Conservation (phyloP, 1,139 yeast genomes). For the Pneumocystis carinii region DNA sequence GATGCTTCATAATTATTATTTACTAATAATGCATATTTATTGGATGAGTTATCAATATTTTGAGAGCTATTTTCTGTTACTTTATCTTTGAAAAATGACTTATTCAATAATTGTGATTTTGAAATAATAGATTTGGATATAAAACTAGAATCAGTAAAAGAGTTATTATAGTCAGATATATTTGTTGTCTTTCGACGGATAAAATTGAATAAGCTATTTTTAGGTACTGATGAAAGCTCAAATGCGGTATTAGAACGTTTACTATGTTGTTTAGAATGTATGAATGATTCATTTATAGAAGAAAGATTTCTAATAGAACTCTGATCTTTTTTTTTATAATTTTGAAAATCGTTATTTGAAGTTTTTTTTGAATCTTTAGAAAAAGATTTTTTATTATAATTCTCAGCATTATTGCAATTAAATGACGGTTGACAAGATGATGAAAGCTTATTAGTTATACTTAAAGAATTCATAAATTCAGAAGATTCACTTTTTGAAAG, state of each 20-base stretch:
- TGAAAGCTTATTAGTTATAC: background rate
- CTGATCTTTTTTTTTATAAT: background rate
- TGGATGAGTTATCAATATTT: background rate
- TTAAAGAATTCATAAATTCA: background rate
- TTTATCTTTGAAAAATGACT: background rate
- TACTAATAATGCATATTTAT: background rate
- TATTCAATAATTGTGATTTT: background rate
- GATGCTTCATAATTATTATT: background rate
- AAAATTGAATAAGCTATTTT: background rate
- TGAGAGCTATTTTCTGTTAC: background rate
- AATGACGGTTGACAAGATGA: background rate
- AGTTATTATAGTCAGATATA: background rate
- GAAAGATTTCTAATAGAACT: background rate
- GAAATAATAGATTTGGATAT: background rate
- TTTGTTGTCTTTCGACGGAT: background rate
- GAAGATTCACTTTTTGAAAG: background rate
- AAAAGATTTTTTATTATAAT: background rate
- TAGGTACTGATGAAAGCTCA: background rate
- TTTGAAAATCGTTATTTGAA: background rate
- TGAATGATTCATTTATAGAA: background rate
- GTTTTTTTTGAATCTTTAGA: background rate
- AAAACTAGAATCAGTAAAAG: background rate
- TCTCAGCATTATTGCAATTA: background rate
- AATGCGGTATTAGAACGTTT: background rate
- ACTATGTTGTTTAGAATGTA: background rate